Base-by-base conservation (phyloP, 2,329 filamentous ascomycete species). In the Fusarium sp. region DNA sequence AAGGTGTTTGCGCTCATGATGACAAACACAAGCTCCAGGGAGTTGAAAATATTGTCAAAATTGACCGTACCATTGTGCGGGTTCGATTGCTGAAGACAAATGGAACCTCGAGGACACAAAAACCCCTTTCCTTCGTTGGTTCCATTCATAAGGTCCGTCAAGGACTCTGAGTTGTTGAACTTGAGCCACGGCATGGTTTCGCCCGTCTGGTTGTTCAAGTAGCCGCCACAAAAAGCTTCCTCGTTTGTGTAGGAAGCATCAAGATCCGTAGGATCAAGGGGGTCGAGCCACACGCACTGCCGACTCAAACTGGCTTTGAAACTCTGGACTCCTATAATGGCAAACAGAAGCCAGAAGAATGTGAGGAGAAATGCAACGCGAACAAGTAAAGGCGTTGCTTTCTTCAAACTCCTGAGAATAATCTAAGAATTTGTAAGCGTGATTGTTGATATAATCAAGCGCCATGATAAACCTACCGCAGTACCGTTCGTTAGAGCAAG, bases 1-100 rank as follows among this genome's bases (percentile, higher is more conserved):
- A 97, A 99, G 0, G 96, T 99, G 80, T 99, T 99, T 53, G 94
- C 95, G 77, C 94, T 97, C 94, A 99, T 99, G 79, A 99, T 92
- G 56, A 99, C 94, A 79, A 99, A 99, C 4, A 99, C 95, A 64
- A 98, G 86, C 82, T 99, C 94, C 57, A 98, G 84, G 0, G 95
- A 98, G 72, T 98, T 91, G 35, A 94, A 83, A 44, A 99, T 97
- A 79, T 98, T 95, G 84, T 99, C 96, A 78, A 98, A 99, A 80
- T 92, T 97, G 76, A 98, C 88, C 0, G 96, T 99, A 56, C 90
- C 90, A 75, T 93, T 94, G 80, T 89, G 94, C 0, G 96, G 96
- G 77, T 93, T 97, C 4, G 83, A 78, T 65, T 91, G 90, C 81
- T 97, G 90, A 22, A 98, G 86, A 78, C 96, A 99, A 7, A 93